Evolutionary conservation across 192 early-diverging fungal genomes (phyloP).

Genomic region (Coemansia sp.): DNA sequence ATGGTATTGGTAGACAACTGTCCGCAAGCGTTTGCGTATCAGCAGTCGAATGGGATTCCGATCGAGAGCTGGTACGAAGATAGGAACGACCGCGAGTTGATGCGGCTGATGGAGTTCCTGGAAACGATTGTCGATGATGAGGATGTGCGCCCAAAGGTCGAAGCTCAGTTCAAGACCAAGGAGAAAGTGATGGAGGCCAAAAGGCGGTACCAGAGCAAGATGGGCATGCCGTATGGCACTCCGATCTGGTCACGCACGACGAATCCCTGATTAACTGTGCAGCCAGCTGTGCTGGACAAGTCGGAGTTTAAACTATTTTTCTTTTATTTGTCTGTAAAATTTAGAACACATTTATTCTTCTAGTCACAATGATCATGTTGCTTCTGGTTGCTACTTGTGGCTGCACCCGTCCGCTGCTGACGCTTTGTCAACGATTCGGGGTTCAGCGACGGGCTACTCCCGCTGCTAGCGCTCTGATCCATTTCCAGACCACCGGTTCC

Average conservation of each 20-base stretch:
- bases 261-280: neutral
- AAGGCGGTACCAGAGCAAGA: conserved; percentile 22
- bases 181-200: conserved; percentile 46
- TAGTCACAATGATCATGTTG: conserved; percentile 1
- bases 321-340: no score
- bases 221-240: conserved; percentile 11
- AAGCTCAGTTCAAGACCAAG: conserved; percentile 54
- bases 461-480: conserved; percentile 2
- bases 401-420: neutral
- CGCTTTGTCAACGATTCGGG: conserved; percentile 20
- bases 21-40: conserved; percentile 73
- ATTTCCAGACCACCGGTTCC: neutral
- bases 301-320: neutral
- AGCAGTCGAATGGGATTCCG: conserved; percentile 69
- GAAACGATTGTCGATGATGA: conserved; percentile 57
- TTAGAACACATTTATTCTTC: neutral
- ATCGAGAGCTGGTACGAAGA: conserved; percentile 76
- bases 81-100: conserved; percentile 61
- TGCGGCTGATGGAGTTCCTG: conserved; percentile 59
- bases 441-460: conserved; percentile 7
- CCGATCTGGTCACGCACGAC: conserved; percentile 15
- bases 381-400: neutral
- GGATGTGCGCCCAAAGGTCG: conserved; percentile 67
- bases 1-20: conserved; percentile 70
- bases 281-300: neutral